These are phyloP conservation scores for Jatropha multifida DNA, from an alignment of 441 rosid species.

Conservation along the genomic window DNA sequence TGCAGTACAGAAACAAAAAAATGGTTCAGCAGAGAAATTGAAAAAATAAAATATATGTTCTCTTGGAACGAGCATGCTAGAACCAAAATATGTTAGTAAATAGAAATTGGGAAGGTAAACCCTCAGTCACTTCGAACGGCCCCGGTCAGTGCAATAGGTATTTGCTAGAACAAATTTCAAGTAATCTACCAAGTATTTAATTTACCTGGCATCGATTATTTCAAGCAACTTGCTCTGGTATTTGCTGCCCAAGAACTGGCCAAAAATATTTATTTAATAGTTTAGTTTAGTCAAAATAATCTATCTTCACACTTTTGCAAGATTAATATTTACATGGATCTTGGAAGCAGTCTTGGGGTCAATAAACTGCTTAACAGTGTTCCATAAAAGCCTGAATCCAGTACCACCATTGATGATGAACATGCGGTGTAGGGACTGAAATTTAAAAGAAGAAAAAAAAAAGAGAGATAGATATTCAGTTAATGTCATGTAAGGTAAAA, in stretches of 20 bases:
- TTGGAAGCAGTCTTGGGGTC: conserved; percentile 88
- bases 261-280: conserved; percentile 18
- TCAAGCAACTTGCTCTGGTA: conserved; percentile 88
- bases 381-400: conserved; percentile 91
- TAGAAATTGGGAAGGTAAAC: not conserved
- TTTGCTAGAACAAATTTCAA: not conserved
- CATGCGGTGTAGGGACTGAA: conserved; percentile 83
- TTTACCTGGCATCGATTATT: conserved; percentile 65
- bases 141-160: not conserved
- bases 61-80: not conserved
- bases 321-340: conserved; percentile 57
- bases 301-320: not conserved
- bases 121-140: no score
- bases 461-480: not conserved
- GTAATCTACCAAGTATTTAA: conserved; percentile 11
- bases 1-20: conserved; percentile 2
- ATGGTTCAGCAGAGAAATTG: not conserved
- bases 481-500: conserved; percentile 1
- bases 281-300: conserved; percentile 12
- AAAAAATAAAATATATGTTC: not conserved
- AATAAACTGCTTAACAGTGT: conserved; percentile 75
- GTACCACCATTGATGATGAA: conserved; percentile 89
- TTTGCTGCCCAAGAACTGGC: conserved; percentile 79
- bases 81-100: not conserved
- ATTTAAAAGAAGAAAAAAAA: not conserved